Evolutionary conservation across 192 early-diverging fungal species (phyloP).

Genomic region (Dimargaris xerosporica): DNA sequence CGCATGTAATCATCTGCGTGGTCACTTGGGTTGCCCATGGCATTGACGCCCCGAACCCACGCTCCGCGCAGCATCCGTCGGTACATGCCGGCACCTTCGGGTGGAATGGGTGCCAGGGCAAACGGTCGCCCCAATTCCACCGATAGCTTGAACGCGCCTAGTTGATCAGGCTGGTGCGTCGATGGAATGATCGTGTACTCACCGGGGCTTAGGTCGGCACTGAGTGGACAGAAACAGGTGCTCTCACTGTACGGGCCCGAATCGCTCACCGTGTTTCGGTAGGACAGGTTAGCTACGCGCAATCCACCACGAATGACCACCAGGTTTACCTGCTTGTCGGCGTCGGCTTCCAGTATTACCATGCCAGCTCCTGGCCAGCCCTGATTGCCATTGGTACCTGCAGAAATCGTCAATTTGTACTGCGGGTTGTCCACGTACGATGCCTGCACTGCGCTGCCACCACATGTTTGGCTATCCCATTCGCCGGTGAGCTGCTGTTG

Average conservation of each 20-base stretch:
- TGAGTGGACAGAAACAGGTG: constrained; percentile 55
- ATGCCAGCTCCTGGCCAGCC: constrained; percentile 17
- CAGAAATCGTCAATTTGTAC: constrained; percentile 43
- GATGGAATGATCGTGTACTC: constrained; percentile 66
- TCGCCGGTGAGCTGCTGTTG: constrained; percentile 31
- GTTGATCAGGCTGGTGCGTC: constrained; percentile 54
- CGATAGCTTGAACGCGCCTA: constrained; percentile 52
- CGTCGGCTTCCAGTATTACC: constrained; percentile 52
- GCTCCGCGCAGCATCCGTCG: constrained; percentile 32
- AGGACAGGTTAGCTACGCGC: constrained; percentile 43
- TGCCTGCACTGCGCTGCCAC: constrained; percentile 54
- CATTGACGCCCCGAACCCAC: constrained; percentile 39
- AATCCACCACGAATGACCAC: constrained; percentile 54
- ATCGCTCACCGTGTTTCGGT: constrained; percentile 42
- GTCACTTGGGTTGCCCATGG: constrained; percentile 37
- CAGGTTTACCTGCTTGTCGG: constrained; percentile 47
- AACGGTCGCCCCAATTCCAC: constrained; percentile 38
- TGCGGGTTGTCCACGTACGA: constrained; percentile 68
- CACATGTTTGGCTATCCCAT: constrained; percentile 63
- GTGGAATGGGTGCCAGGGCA: constrained; percentile 37
- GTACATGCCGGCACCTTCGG: constrained; percentile 67
- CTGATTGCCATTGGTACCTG: constrained; percentile 12
- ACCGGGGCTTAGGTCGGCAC: constrained; percentile 35
- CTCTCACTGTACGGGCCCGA: constrained; percentile 63
- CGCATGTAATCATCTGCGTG: constrained; percentile 30